phyloP scores from a whole-genome alignment of 1,284 basidiomycete species.

The Malassezia yamatoensis region DNA sequence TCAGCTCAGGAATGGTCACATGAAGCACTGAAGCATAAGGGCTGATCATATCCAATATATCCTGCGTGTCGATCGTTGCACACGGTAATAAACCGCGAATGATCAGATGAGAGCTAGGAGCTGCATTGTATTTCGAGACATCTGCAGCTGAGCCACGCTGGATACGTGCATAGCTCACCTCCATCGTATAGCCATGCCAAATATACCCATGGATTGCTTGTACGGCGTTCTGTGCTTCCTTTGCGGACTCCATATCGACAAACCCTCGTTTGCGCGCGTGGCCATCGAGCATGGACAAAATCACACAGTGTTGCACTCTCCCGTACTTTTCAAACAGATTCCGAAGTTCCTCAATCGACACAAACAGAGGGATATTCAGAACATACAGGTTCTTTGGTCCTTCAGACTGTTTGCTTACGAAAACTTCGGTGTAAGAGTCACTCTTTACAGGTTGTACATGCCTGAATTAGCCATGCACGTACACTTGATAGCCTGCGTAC shows the following conservation, averaged over 20 bases:
- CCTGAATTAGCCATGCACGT: not conserved
- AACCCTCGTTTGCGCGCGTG: conserved; percentile 44
- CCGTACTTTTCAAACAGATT: conserved; percentile 33
- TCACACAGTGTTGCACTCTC: conserved; percentile 41
- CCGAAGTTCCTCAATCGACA: conserved; percentile 33
- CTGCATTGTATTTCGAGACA: not conserved
- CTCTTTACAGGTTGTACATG: not conserved
- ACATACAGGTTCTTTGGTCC: conserved; percentile 34
- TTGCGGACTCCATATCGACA: conserved; percentile 38
- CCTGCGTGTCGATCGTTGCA: conserved; percentile 22
- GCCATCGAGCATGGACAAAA: conserved; percentile 44
- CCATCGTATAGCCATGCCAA: conserved; percentile 45
- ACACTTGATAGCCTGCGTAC: not conserved
- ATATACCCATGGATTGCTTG: conserved; percentile 29
- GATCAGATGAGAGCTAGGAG: conserved; percentile 11
- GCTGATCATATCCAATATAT: conserved; percentile 16
- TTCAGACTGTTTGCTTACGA: not conserved
- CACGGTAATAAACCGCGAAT: conserved; percentile 19
- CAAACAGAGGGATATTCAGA: conserved; percentile 44
- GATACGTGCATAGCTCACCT: conserved; percentile 45
- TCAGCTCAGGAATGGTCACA: not conserved
- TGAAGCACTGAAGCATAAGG: conserved; percentile 12
- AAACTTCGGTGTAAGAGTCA: not conserved
- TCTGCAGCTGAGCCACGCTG: conserved; percentile 22
- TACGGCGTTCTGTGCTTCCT: conserved; percentile 34